Evolutionary conservation across 805 yeast species (phyloP), one percentile per base, ranked within the genome.

Genomic region (Lachancea sp.): DNA sequence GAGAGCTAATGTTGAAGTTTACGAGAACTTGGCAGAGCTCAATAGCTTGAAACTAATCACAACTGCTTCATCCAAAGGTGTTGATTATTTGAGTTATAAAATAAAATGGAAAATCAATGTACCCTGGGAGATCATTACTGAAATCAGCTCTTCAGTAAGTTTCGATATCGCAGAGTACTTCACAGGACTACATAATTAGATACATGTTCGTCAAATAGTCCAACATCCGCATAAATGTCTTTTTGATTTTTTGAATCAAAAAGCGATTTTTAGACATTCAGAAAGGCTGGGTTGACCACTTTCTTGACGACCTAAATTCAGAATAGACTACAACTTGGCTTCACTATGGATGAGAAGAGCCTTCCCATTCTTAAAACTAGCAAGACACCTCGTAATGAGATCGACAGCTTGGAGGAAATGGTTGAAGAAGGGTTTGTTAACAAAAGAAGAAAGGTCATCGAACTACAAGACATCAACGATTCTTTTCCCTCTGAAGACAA

Each of bases 81-180:
- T 62, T 12, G 89, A 83, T 56, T 74, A 75, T 19, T 65, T 88
- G 35, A 82, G 79, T 44, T 78, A 88, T 16, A 76, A 78, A 46
- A 75, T 85, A 1, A 77, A 82, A 55, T 89, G 95, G 95, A 82
- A 77, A 58, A 79, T 87, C 49, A 85, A 85, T 55, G 78, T 83
- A 8, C 73, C 79, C 35, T 88, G 87, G 85, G 74, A 73, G 29
- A 72, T 78, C 7, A 74, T 84, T 10, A 72, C 73, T 49, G 71
- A 72, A 39, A 68, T 88, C 32, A 79, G 95, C 0, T 62, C 69
- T 17, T 85, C 83, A 17, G 69, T 89, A 8, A 70, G 75, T 9
- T 78, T 90, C 54, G 85, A 81, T 1, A 70, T 89, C 10, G 78
- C 73, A 25, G 79, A 77, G 47, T 87, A 82, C 56, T 54, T 87